Evolutionary conservation across 176 grass and related monocot genomes (phyloP).

Genomic region (Ampelocalamus luodianensis): DNA sequence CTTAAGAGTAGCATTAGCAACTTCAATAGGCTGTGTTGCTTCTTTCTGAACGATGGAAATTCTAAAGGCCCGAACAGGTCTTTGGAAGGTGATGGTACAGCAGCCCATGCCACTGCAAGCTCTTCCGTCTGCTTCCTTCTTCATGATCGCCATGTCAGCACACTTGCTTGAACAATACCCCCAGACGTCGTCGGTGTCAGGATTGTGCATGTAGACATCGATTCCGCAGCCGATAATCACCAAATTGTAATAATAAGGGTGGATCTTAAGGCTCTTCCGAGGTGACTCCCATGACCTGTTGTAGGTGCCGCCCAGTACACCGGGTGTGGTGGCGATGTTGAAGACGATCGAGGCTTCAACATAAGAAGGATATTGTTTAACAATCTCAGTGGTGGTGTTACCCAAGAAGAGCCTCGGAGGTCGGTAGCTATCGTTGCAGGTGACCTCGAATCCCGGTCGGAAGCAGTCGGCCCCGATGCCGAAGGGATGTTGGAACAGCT

Average conservation of each 20-base stretch:
- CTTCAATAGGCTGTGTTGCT: too few relatives aligned
- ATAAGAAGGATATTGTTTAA: not conserved
- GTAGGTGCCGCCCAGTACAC: not conserved
- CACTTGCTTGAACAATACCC: not conserved
- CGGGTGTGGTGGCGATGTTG: not conserved
- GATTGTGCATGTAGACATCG: not conserved
- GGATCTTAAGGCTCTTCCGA: not conserved
- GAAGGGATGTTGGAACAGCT: too few relatives aligned
- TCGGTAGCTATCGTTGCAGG: not conserved
- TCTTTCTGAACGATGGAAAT: not conserved
- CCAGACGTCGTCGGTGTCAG: not conserved
- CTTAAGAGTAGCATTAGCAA: not conserved
- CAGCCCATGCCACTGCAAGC: not conserved
- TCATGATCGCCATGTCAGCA: not conserved
- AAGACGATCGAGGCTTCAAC: not conserved
- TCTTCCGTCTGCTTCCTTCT: not conserved
- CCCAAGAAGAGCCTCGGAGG: constrained; percentile 34
- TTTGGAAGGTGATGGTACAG: not conserved
- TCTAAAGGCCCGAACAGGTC: not conserved
- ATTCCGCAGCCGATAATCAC: not conserved
- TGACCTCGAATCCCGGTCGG: constrained; percentile 2
- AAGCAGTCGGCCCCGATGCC: constrained; percentile 1
- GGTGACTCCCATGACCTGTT: not conserved
- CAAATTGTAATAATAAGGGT: too few relatives aligned
- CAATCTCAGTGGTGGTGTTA: not conserved